These are phyloP conservation scores for Syncephalastrum contaminatum DNA, from an alignment of 371 early-diverging fungal species.

Conservation along the genomic window DNA sequence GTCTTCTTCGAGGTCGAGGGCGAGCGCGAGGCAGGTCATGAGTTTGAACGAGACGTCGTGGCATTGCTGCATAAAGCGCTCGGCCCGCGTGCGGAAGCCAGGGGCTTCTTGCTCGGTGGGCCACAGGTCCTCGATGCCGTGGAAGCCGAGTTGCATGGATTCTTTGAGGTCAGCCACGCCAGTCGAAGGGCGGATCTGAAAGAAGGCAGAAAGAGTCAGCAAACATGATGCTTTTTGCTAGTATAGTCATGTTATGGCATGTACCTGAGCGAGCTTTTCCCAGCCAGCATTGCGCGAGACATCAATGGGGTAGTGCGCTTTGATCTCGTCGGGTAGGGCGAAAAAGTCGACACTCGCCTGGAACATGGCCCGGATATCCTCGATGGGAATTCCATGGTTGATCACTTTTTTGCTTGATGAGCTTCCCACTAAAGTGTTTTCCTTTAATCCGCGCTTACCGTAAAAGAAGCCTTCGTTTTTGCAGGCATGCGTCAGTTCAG, in stretches of 20 bases:
- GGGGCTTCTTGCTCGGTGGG: conserved; percentile 30
- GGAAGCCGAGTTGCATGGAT: conserved; percentile 33
- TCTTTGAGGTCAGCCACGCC: conserved; percentile 38
- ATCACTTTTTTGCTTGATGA: conserved; percentile 14
- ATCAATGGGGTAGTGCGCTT: conserved; percentile 25
- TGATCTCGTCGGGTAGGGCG: conserved; percentile 26
- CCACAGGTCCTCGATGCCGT: conserved; percentile 33
- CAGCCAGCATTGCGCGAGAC: conserved; percentile 35
- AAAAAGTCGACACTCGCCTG: conserved; percentile 29
- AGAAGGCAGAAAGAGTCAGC: not conserved
- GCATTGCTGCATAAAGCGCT: conserved; percentile 32
- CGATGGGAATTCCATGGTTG: conserved; percentile 30
- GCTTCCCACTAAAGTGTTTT: too few relatives aligned
- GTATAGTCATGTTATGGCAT: too few relatives aligned
- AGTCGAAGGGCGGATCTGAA: conserved; percentile 29
- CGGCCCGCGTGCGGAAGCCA: conserved; percentile 16
- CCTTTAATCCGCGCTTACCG: not conserved
- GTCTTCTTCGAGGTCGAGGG: conserved; percentile 26
- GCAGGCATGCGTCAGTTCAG: conserved; percentile 14
- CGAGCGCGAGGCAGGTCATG: conserved; percentile 27
- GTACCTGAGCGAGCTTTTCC: conserved; percentile 33
- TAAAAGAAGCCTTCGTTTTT: conserved; percentile 25
- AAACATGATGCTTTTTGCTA: not conserved
- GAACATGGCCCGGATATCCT: conserved; percentile 32
- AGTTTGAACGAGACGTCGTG: conserved; percentile 27